Conservation (phyloP, 2,329 filamentous ascomycete species). For the Zasmidium citrigriseum region DNA sequence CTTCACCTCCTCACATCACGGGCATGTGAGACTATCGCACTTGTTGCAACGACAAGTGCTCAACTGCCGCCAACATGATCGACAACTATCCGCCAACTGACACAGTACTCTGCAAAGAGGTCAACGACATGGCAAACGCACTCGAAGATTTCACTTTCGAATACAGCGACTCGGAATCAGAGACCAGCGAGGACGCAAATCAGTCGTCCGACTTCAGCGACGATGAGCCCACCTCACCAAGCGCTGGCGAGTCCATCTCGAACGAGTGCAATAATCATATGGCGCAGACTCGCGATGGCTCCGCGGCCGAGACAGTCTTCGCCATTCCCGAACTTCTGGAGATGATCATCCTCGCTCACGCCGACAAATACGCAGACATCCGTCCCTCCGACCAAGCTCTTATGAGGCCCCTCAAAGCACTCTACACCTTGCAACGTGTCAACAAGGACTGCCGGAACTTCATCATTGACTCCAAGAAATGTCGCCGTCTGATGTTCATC, state of each 20-base stretch:
- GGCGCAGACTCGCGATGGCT: no score
- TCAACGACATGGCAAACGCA: neutral
- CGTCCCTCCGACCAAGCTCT: neutral
- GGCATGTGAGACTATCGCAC: no score
- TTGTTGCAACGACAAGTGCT: no score
- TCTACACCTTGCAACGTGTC: slow-evolving; percentile 5
- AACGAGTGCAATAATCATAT: no score
- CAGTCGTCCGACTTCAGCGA: neutral
- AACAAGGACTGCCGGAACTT: neutral
- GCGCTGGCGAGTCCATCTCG: neutral
- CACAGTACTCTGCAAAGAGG: neutral
- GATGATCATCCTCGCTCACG: neutral
- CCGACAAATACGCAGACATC: neutral
- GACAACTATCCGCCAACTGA: no score
- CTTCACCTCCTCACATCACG: no score
- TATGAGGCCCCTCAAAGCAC: neutral
- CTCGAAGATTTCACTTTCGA: neutral
- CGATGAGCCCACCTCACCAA: neutral
- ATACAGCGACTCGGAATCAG: neutral
- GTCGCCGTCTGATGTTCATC: slow-evolving; percentile 5
- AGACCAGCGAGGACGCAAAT: no score
- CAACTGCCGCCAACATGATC: no score
- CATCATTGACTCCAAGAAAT: neutral
- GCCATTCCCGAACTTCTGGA: slow-evolving; percentile 4
- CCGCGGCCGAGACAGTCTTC: neutral